Percentiles rank a stretch among this genome's conserved stretches.
Evolutionary conservation across 1,284 basidiomycete species (phyloP).

Genomic region (Marasmius oreades): DNA sequence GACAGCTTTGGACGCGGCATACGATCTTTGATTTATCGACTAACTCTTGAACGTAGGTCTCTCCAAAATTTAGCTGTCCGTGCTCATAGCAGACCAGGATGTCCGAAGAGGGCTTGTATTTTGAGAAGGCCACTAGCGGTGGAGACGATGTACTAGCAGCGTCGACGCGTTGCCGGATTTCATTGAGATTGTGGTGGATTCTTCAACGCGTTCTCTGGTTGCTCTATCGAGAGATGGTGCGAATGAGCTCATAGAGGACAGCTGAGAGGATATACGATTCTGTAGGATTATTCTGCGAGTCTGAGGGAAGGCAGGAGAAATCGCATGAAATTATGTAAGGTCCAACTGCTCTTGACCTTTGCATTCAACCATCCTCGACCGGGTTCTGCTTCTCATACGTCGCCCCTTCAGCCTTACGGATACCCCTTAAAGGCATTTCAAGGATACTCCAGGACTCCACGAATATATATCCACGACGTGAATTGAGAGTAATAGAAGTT

Average conservation of each 20-base stretch:
- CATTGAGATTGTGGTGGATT: background rate
- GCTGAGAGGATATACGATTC: background rate
- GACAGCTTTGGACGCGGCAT: background rate
- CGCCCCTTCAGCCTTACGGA: too few species aligned
- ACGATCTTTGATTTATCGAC: slow-evolving; percentile 84
- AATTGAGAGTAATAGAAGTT: too few species aligned
- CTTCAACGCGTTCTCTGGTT: background rate
- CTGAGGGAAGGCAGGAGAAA: background rate
- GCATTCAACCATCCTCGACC: too few species aligned
- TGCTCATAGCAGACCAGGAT: slow-evolving; percentile 78
- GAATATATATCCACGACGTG: too few species aligned
- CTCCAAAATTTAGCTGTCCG: slow-evolving; percentile 91
- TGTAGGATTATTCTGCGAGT: background rate
- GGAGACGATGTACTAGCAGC: slow-evolving; percentile 12
- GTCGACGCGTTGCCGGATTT: slow-evolving; percentile 2
- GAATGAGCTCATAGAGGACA: background rate
- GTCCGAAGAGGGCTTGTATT: slow-evolving; percentile 89
- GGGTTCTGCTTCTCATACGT: too few species aligned
- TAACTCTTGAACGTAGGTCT: slow-evolving; percentile 97
- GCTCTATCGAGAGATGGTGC: background rate
- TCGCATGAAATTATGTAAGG: background rate
- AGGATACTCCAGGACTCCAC: too few species aligned
- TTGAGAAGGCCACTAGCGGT: slow-evolving; percentile 86
- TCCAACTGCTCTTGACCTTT: too few species aligned
- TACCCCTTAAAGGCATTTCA: too few species aligned